phyloP scores from a whole-genome alignment of 1,139 yeast genomes.

The Cylindricascospora bacillispora region DNA sequence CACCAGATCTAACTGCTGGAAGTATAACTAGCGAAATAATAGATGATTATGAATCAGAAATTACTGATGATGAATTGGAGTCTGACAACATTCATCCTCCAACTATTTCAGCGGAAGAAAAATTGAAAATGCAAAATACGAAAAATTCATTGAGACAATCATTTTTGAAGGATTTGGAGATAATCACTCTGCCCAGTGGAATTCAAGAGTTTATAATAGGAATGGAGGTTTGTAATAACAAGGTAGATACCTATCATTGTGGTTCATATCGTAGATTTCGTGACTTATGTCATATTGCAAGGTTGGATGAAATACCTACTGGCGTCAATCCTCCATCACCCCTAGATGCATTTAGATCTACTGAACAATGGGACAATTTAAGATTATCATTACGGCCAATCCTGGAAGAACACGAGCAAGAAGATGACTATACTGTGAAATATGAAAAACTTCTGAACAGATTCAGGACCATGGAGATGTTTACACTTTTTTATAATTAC shows the following conservation, averaged over 20 bases:
- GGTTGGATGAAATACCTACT: conserved; percentile 18
- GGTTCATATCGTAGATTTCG: conserved; percentile 21
- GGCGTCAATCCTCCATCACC: conserved; percentile 28
- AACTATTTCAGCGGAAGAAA: conserved; percentile 3
- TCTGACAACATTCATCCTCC: too few species aligned
- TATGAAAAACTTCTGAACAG: conserved; percentile 14
- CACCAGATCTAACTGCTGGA: too few species aligned
- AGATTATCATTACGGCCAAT: conserved; percentile 13
- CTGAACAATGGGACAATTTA: conserved; percentile 25
- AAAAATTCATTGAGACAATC: too few species aligned
- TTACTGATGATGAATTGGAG: conserved; percentile 5
- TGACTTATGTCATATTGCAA: conserved; percentile 18
- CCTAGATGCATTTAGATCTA: conserved; percentile 24
- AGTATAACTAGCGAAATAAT: background rate
- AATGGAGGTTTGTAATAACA: conserved; percentile 15
- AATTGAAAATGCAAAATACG: conserved; percentile 3
- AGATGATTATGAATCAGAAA: background rate
- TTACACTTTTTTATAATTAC: conserved; percentile 47
- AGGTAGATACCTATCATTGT: conserved; percentile 13
- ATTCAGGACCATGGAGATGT: conserved; percentile 22
- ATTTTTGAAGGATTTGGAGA: conserved; percentile 26
- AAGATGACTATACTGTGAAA: conserved; percentile 5
- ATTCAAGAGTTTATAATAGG: conserved; percentile 41
- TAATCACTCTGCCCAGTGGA: conserved; percentile 55
- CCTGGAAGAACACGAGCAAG: conserved; percentile 3